phyloP scores from a whole-genome alignment of 2,329 filamentous ascomycete species.

The Claviceps sp. region DNA sequence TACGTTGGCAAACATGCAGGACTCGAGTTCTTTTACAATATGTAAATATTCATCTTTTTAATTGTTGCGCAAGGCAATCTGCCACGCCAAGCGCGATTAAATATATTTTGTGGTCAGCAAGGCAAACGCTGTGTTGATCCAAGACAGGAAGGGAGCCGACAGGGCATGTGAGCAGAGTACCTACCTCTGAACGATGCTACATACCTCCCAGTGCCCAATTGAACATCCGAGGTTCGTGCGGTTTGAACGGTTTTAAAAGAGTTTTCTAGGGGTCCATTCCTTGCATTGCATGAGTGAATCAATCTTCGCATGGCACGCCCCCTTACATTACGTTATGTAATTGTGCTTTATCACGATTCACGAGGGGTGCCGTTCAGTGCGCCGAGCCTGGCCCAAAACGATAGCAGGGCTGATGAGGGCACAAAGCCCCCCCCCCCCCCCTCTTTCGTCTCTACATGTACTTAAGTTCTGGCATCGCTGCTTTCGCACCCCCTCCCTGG shows the following conservation, averaged over 20 bases:
- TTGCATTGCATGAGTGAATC: too few species aligned
- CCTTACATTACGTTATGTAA: neutral
- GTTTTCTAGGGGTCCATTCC: too few species aligned
- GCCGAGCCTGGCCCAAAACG: conserved; percentile 1
- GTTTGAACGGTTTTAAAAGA: too few species aligned
- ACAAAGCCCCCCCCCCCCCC: neutral
- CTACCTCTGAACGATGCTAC: neutral
- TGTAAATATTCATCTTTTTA: neutral
- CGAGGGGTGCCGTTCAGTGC: conserved; percentile 3
- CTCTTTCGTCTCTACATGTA: neutral
- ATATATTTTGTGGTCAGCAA: neutral
- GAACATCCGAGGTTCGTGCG: too few species aligned
- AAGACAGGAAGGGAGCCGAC: neutral
- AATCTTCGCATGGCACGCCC: neutral
- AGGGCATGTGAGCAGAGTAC: neutral
- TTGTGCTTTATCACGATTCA: conserved; percentile 1
- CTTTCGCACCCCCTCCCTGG: neutral
- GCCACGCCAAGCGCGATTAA: neutral
- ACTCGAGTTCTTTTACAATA: neutral
- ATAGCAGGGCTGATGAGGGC: neutral
- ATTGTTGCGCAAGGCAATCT: neutral
- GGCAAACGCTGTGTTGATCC: neutral
- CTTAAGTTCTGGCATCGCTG: neutral
- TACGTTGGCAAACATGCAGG: neutral
- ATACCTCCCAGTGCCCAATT: too few species aligned